Percentiles rank a stretch among this genome's conserved stretches.
These are phyloP conservation scores for Apiotrichum siamense DNA, from an alignment of 1,284 basidiomycete genomes.

Conservation along the genomic window DNA sequence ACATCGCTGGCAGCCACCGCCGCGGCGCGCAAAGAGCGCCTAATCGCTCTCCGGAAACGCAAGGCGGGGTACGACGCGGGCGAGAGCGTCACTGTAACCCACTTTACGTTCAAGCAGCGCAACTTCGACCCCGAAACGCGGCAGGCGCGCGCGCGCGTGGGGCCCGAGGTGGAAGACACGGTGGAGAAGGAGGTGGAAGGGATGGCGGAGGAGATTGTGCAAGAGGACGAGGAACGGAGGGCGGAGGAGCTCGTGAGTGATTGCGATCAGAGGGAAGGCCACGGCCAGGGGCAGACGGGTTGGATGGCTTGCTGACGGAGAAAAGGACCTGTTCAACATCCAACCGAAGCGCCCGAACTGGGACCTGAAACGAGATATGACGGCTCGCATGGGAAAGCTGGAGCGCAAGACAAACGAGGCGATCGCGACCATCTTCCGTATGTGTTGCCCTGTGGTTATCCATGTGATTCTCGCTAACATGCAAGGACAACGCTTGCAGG, in stretches of 20 bases:
- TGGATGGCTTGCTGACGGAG: not conserved
- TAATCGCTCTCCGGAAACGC: conserved; percentile 70
- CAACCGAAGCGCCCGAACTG: conserved; percentile 94
- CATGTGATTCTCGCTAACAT: not conserved
- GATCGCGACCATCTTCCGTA: conserved; percentile 73
- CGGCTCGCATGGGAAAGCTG: conserved; percentile 80
- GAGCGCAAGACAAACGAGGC: conserved; percentile 86
- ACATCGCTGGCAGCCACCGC: conserved; percentile 80
- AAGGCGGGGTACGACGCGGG: conserved; percentile 59
- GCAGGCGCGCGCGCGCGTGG: conserved; percentile 60
- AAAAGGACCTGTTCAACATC: conserved; percentile 88
- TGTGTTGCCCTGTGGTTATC: no score
- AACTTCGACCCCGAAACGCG: conserved; percentile 82
- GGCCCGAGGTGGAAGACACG: conserved; percentile 62
- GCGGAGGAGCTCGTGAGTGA: conserved; percentile 77
- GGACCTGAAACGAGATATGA: conserved; percentile 93
- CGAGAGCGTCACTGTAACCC: conserved; percentile 37
- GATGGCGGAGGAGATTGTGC: conserved; percentile 73
- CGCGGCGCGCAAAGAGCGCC: conserved; percentile 76
- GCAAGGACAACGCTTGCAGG: conserved; percentile 37
- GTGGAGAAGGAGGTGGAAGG: conserved; percentile 81
- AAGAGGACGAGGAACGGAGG: conserved; percentile 74
- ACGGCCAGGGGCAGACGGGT: no score
- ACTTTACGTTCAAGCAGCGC: conserved; percentile 62
- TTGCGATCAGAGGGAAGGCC: not conserved